Evolutionary conservation across 371 early-diverging fungal species (phyloP).

Genomic region (Batrachochytrium dendrobatidis): DNA sequence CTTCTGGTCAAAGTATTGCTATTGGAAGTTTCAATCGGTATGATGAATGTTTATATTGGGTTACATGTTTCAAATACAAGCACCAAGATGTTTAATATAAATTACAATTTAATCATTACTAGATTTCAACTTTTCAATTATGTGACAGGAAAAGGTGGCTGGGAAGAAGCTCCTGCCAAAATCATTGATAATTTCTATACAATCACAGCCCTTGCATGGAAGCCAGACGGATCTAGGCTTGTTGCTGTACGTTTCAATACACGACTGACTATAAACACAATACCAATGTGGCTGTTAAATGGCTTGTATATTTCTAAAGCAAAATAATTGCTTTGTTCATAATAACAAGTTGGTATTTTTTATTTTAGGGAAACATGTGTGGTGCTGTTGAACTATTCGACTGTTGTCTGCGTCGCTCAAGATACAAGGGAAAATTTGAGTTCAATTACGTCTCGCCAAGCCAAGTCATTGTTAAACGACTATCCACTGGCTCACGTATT

Average conservation of each 20-base stretch:
- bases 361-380: slow-evolving; percentile 43
- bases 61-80: not conserved
- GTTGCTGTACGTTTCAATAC: slow-evolving; percentile 36
- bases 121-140: slow-evolving; percentile 46
- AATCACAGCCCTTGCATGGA: slow-evolving; percentile 41
- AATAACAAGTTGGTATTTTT: too few relatives aligned
- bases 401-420: slow-evolving; percentile 44
- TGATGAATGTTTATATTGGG: too few relatives aligned
- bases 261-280: too few relatives aligned
- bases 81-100: not conserved
- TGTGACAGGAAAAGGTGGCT: slow-evolving; percentile 20
- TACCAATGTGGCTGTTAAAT: too few relatives aligned
- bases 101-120: not conserved
- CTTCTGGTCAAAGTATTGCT: slow-evolving; percentile 42
- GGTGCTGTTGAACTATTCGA: slow-evolving; percentile 49
- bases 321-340: not conserved
- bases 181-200: slow-evolving; percentile 44
- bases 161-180: slow-evolving; percentile 46
- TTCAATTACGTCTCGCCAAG: slow-evolving; percentile 49
- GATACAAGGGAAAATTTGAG: slow-evolving; percentile 55
- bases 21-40: slow-evolving; percentile 42
- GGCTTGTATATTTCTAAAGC: not conserved
- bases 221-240: slow-evolving; percentile 48
- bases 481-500: slow-evolving; percentile 48
- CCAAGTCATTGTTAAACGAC: slow-evolving; percentile 53